phyloP scores from a whole-genome alignment of 108 stramenopile species.

The Cyclotella sp. region DNA sequence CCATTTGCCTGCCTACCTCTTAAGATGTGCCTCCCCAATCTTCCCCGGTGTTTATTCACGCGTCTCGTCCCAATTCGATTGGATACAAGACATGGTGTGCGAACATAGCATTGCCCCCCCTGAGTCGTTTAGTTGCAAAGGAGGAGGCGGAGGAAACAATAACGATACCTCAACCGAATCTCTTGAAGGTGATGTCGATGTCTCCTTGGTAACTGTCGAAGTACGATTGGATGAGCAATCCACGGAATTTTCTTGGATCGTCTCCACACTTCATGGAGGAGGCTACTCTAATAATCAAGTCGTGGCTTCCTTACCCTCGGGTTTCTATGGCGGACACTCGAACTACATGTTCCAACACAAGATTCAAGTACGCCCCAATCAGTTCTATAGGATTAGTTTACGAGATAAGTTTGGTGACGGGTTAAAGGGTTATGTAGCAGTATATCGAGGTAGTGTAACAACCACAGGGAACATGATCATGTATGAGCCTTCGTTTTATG shows the following conservation, averaged over 20 bases:
- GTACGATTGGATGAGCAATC: constrained; percentile 37
- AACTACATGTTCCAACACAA: constrained; percentile 48
- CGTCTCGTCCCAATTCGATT: constrained; percentile 60
- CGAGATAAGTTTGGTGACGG: constrained; percentile 42
- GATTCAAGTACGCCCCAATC: constrained; percentile 20
- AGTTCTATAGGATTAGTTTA: constrained; percentile 42
- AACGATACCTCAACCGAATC: neutral
- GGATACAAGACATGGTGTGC: constrained; percentile 67
- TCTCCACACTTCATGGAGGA: constrained; percentile 22
- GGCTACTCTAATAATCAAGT: constrained; percentile 7
- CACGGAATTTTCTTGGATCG: constrained; percentile 38
- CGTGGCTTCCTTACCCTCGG: constrained; percentile 30
- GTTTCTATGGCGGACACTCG: constrained; percentile 31
- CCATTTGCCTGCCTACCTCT: neutral
- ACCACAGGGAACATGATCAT: constrained; percentile 32
- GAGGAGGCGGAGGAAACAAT: constrained; percentile 7
- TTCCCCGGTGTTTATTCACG: constrained; percentile 71
- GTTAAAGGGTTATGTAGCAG: constrained; percentile 38
- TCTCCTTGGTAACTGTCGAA: constrained; percentile 33
- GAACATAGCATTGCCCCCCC: constrained; percentile 38
- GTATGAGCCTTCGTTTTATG: constrained; percentile 39
- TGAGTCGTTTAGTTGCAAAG: constrained; percentile 34
- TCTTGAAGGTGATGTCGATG: constrained; percentile 9
- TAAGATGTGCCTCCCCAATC: constrained; percentile 38
- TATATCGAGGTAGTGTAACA: constrained; percentile 31